A percentile compares a stretch with the other conserved stretches of the same genome.
phyloP scores from a whole-genome alignment of 73 alveolate species.

The Stentor coeruleus region DNA sequence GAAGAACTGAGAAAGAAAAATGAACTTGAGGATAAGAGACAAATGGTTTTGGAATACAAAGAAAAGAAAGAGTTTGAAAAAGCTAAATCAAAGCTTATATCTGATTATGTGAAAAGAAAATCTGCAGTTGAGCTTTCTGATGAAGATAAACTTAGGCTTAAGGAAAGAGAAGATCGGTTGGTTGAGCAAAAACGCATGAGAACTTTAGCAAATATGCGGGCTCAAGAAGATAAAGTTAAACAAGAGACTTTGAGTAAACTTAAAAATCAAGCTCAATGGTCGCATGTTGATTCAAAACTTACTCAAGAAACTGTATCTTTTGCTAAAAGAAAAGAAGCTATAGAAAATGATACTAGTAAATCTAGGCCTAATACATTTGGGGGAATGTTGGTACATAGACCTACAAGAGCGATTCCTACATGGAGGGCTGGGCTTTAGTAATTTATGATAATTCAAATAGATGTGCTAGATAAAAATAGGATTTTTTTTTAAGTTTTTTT shows the following conservation, averaged over 20 bases:
- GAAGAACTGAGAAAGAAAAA: not conserved
- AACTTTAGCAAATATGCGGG: not conserved
- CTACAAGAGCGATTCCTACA: slow-evolving; percentile 24
- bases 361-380: slow-evolving; percentile 16
- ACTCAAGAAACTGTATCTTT: slow-evolving; percentile 7
- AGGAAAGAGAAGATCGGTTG: slow-evolving; percentile 25
- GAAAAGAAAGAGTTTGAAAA: slow-evolving; percentile 17
- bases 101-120: not conserved
- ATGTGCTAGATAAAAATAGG: too few species aligned
- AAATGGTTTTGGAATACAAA: slow-evolving; percentile 16
- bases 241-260: not conserved
- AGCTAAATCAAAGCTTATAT: not conserved
- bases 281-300: slow-evolving; percentile 26
- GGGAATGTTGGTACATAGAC: slow-evolving; percentile 18
- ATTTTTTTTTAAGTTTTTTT: too few species aligned
- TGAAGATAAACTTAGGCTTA: slow-evolving; percentile 17
- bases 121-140: not conserved
- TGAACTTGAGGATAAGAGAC: slow-evolving; percentile 9
- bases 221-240: not conserved
- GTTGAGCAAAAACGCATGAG: not conserved
- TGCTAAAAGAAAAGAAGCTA: slow-evolving; percentile 8
- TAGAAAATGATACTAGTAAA: not conserved
- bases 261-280: slow-evolving; percentile 1
- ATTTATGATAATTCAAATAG: not conserved
- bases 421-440: slow-evolving; percentile 25